Evolutionary conservation across 2,329 filamentous ascomycete species (phyloP).

Genomic region (Endocalyx cinctus): DNA sequence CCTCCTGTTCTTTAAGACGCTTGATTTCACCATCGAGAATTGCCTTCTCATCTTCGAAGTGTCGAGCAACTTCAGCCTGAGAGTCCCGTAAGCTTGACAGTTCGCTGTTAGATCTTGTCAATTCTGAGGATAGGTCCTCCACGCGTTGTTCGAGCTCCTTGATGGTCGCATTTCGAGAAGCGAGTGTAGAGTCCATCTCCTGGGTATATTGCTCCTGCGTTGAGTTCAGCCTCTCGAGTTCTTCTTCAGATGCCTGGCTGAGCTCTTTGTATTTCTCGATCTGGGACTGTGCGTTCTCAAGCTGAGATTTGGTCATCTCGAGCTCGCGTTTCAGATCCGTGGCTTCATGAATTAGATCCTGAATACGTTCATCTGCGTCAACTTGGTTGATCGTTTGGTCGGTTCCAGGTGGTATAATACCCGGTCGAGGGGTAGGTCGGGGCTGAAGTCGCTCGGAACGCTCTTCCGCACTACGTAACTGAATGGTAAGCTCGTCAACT

Average conservation of each 20-base stretch:
- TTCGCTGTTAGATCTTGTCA: conserved; percentile 77
- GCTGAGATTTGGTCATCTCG: conserved; percentile 72
- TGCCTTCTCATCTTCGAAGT: conserved; percentile 76
- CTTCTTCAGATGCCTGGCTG: conserved; percentile 82
- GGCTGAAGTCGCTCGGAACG: conserved; percentile 76
- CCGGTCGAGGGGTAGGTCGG: conserved; percentile 62
- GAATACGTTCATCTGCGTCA: conserved; percentile 57
- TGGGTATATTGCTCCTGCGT: conserved; percentile 84
- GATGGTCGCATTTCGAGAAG: conserved; percentile 75
- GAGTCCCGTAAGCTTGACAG: conserved; percentile 75
- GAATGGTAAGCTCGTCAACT: conserved; percentile 83
- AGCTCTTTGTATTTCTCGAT: conserved; percentile 86
- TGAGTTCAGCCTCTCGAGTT: conserved; percentile 71
- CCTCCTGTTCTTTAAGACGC: conserved; percentile 78
- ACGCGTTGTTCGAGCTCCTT: conserved; percentile 77
- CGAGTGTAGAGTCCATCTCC: conserved; percentile 71
- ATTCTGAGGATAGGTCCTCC: conserved; percentile 77
- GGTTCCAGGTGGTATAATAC: conserved; percentile 35
- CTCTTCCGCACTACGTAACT: conserved; percentile 86
- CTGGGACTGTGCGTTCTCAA: conserved; percentile 76
- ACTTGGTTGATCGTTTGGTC: conserved; percentile 36
- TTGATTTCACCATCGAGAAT: conserved; percentile 73
- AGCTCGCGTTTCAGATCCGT: conserved; percentile 84
- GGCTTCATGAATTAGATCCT: conserved; percentile 79
- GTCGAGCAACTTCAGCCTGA: conserved; percentile 68